Evolutionary conservation across 345 rosid genomes (phyloP), one percentile per base, ranked within the genome.

Genomic region (Tarenaya hassleriana): DNA sequence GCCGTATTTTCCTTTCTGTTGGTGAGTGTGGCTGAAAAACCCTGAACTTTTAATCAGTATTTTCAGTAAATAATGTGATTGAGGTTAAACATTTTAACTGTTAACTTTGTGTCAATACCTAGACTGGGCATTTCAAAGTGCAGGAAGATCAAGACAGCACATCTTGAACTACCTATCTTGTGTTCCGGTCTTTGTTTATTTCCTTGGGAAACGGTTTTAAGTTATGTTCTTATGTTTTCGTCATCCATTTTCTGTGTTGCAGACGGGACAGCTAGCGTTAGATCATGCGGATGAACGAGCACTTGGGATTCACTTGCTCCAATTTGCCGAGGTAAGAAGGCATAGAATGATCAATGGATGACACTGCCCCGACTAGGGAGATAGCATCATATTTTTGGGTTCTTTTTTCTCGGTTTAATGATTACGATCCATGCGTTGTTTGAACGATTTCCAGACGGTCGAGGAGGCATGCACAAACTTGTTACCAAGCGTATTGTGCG

Each of bases 251-350:
- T 8, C 8, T 10, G 24, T 10, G 24, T 70, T 48, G 35, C 66
- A 88, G 99, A 78, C 75, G 2, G 94, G 76, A 27, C 32, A 38
- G 2, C 1, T 92, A 43, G 69, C 59, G 9, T 72, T 92, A 80
- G 72, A 68, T 62, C 86, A 81, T 59, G 64, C 61, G 0, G 83
- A 78, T 54, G 97, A 92, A 64, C 88, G 94, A 21, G 80, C 49
- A 5, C 55, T 92, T 41, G 97, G 80, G 52, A 91, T 88, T 67
- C 97, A 88, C 73, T 66, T 92, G 73, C 82, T 92, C 47, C 88
- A 68, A 43, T 88, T 92, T 58, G 79, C 88, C 0, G 98, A 92
- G 85, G 97, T 81, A 63, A 57, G 67, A 19, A 38, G 42, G 4
- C 16, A 16, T 11, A 35, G 7, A 9, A 15, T 31, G 34, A 35